Evolutionary conservation across 306 rosid genomes (phyloP), one percentile per base, ranked within the genome.

Genomic region (Castanopsis chinensis): DNA sequence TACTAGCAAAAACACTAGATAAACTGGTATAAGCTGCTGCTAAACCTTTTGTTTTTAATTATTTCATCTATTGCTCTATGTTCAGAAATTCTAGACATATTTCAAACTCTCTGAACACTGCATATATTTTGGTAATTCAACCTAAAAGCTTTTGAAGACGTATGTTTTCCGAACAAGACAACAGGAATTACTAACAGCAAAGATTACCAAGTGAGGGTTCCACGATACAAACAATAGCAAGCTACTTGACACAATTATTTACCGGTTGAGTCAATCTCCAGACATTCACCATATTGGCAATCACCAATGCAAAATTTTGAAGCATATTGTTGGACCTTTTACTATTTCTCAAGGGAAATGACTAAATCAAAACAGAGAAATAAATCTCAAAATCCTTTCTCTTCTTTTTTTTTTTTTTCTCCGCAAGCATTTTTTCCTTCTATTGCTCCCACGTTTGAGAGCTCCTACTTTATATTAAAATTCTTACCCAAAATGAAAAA

Each of bases 21-120:
- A 41, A 72, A 72, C 17, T 14, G 10, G 74, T 77, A 77, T 72
- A 71, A 75, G 74, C 35, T 52, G 21, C 25, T 60, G 69, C 27
- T 69, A 18, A 20, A 61, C 69, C 13, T 77, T 35, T 30, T 37
- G 70, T 41, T 76, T 41, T 61, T 43, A 73, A 67, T 68, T 68
- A 60, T 51, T 56, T 53, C 75, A 78, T 52, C 32, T 20, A 45
- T 21, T 77, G 27, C 28, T 56, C 58, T 21, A 51, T 33, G 76
- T 57, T n/a, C 30, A 43, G 65, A 54, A 78, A 78, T 33, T 73
- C 52, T 56, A 33, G 73, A 73, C 51, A 73, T 25, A 35, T 41
- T 55, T 67, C 49, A 55, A 72, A 41, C 75, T 30, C 71, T 28
- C 58, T 54, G 25, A 35, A 75, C 71, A 71, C 51, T 75, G 57